phyloP scores from a whole-genome alignment of 257 asterid species.

The Apocynum venetum region DNA sequence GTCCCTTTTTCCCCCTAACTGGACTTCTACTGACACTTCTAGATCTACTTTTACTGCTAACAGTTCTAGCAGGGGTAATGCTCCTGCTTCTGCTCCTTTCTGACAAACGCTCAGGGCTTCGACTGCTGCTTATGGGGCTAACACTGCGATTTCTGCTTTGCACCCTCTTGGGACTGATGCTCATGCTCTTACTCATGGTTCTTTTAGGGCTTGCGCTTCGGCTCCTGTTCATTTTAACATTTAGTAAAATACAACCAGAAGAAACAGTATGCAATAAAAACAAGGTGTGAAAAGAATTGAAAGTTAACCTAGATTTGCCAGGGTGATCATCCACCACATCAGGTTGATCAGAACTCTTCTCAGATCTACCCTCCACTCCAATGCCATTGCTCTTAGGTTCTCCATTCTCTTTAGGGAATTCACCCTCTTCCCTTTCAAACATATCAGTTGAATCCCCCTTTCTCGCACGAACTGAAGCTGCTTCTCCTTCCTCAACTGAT shows the following conservation, averaged over 20 bases:
- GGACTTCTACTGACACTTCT: conserved; percentile 43
- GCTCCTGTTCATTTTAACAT: conserved; percentile 57
- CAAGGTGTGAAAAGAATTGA: conserved; percentile 15
- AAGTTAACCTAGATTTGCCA: conserved; percentile 69
- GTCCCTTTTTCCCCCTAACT: conserved; percentile 44
- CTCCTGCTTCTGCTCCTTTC: conserved; percentile 37
- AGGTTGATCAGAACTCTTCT: conserved; percentile 55
- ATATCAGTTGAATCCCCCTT: conserved; percentile 43
- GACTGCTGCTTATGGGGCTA: conserved; percentile 40
- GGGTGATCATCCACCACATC: conserved; percentile 72
- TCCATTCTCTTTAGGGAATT: conserved; percentile 80
- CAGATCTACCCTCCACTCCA: conserved; percentile 44
- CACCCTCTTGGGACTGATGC: conserved; percentile 77
- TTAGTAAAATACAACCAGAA: conserved; percentile 26
- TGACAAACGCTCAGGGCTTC: conserved; percentile 40
- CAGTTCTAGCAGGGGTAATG: conserved; percentile 19
- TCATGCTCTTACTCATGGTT: conserved; percentile 77
- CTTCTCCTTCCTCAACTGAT: conserved; percentile 42
- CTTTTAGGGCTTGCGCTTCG: conserved; percentile 63
- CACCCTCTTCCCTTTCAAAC: conserved; percentile 75
- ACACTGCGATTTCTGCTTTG: conserved; percentile 48
- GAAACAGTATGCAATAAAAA: conserved; percentile 27
- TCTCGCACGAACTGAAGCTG: conserved; percentile 33
- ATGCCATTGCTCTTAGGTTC: conserved; percentile 63
- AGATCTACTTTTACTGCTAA: conserved; percentile 36